Base-by-base conservation (phyloP, 2,329 filamentous ascomycete species). In the Fusarium virguliforme region DNA sequence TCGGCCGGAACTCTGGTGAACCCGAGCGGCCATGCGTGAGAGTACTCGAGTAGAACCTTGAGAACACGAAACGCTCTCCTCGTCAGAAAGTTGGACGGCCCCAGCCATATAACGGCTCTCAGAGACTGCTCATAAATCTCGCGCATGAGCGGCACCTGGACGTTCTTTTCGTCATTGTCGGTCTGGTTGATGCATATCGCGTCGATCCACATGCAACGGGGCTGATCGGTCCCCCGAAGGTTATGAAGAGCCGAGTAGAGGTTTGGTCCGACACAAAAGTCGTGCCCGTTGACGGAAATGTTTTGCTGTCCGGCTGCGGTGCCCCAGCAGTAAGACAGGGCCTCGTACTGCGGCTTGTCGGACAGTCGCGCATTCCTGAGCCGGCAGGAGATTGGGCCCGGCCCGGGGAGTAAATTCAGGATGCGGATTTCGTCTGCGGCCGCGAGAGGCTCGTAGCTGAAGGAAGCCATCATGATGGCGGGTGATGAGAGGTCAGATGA, bases 311-410 rank as follows among this genome's bases (percentile, higher is more conserved):
- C 37, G 8, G 53, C 26, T 34, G 54, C 26, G 13, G 41, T 40
- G 7, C 60, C 60, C 60, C 60, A 63, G 43, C 40, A 50, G 24
- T 63, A 63, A 18, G 60, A 63, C 26, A 63, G 37, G n/a, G 60
- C 54, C 22, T 63, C 54, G 22, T 59, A 63, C 6, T 40, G 46
- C 1, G 58, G 58, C 8, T 41, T 26, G 24, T 60, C 58, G 8
- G 58, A 60, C n/a, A 60, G 43, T 34, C 43, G 30, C 8, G n/a
- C 58, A 30, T 51, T 53, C 48, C 48, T 53, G 28, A 53, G 12
- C 8, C 18, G 48, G 30, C 48, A 53, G 4, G 18, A 53, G 6
- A 53, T 53, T 22, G 48, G 30, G 9, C 48, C 48, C 5, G 48
- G 30, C 10, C 48, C 48, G 7, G 48, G 48, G 1, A 53, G 48